A percentile compares a stretch with the other conserved stretches of the same genome.
Evolutionary conservation across 805 yeast genomes (phyloP).

Genomic region (Wickerhamomyces sydowiorum): DNA sequence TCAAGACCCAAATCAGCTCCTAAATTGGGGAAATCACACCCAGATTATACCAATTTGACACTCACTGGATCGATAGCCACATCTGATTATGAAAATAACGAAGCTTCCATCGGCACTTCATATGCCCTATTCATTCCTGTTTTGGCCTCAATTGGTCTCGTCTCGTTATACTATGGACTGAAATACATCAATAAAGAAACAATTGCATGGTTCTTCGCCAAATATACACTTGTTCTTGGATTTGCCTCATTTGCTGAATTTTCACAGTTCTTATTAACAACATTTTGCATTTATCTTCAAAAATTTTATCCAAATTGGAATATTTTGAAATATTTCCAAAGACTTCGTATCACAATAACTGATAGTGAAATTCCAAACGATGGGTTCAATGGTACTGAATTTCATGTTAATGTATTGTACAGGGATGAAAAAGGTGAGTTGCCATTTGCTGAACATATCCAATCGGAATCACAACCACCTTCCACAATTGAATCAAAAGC

Average conservation of each 20-base stretch:
- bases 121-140: constrained; percentile 39
- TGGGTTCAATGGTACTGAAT: neutral
- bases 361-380: neutral
- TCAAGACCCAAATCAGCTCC: constrained; percentile 11
- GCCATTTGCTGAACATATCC: neutral
- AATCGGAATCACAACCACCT: neutral
- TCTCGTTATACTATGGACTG: constrained; percentile 31
- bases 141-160: constrained; percentile 31
- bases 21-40: neutral
- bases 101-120: neutral
- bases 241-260: neutral
- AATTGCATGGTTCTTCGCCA: constrained; percentile 28
- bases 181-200: constrained; percentile 26
- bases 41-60: neutral
- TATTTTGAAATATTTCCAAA: neutral
- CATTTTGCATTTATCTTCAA: neutral
- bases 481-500: constrained; percentile 17
- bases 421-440: constrained; percentile 1
- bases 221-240: constrained; percentile 30
- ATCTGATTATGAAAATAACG: neutral
- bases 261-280: neutral
- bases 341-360: neutral
- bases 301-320: neutral
- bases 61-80: neutral
- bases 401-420: neutral